Evolutionary conservation across 371 early-diverging fungal species (phyloP), one percentile per base, ranked within the genome.

Genomic region (Circinella umbellata): DNA sequence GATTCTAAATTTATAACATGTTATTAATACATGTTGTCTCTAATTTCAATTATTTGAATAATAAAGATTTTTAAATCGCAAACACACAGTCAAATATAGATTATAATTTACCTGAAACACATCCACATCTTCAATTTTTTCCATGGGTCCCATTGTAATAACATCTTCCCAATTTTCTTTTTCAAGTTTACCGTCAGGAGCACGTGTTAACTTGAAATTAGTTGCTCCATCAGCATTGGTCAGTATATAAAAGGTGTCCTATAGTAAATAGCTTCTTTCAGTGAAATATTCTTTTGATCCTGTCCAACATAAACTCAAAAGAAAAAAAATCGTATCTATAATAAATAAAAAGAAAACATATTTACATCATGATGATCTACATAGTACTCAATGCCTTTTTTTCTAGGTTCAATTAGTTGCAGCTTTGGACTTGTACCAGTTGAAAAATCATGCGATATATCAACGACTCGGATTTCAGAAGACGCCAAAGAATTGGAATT

Each of bases 41-140:
- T 2, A 27, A 27, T 27, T 27, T 27, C 27, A 27, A 27, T 27
- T 27, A 2, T 27, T 27, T 27, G 27, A 27, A 27, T 27, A 27
- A 27, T 27, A 27, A 27, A 27, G 27, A 27, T 2, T 27, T 27
- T 2, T 27, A 27, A 27, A 42, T 42, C 3, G 42, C 1, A 42
- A 42, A 27, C 27, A 27, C 27, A 27, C 27, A 27, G 27, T 27
- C 27, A 27, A 27, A 27, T 27, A 38, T 36, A 18, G 69, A 37
- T 0, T 15, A 38, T 4, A 35, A 3, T 62, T 51, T 84, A 90
- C 88, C 70, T 85, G 76, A 66, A 95, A 94, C 15, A 95, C 76
- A 66, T 95, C 95, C 4, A 95, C 91, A 70, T 94, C 95, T 60
- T 94, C 93, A 53, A 95, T 93, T 53, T 87, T 89, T 69, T 92